Evolutionary conservation across 2,329 filamentous ascomycete genomes (phyloP).

Genomic region (Thelonectria discophora): DNA sequence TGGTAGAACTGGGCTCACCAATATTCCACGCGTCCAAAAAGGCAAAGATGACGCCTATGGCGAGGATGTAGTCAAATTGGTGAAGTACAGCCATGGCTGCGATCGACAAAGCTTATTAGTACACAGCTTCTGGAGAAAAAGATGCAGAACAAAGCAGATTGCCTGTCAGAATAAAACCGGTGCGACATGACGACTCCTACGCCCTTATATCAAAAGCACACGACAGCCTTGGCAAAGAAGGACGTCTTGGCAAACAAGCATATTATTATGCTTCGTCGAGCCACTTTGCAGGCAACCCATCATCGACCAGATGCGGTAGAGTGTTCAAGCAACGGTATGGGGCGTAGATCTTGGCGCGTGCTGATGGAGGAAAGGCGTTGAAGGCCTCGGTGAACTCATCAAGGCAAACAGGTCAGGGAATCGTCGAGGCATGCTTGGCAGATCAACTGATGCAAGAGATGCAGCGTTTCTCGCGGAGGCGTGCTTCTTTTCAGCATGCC

Average conservation of each 20-base stretch:
- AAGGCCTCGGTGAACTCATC: slow-evolving; percentile 31
- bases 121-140: slow-evolving; percentile 27
- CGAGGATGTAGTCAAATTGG: slow-evolving; percentile 71
- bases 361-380: not conserved
- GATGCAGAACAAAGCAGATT: slow-evolving; percentile 16
- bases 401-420: slow-evolving; percentile 17
- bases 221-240: slow-evolving; percentile 18
- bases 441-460: not conserved
- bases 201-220: slow-evolving; percentile 36
- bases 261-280: slow-evolving; percentile 40
- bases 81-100: slow-evolving; percentile 44
- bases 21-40: slow-evolving; percentile 73
- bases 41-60: slow-evolving; percentile 71
- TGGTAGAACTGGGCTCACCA: slow-evolving; percentile 48
- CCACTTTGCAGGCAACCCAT: slow-evolving; percentile 6
- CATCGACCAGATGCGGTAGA: not conserved
- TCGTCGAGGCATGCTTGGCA: slow-evolving; percentile 26
- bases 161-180: slow-evolving; percentile 5
- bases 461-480: not conserved
- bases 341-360: slow-evolving; percentile 10
- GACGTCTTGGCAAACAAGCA: slow-evolving; percentile 41
- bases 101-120: too few relatives aligned
- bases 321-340: not conserved
- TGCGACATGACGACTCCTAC: slow-evolving; percentile 5
- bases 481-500: slow-evolving; percentile 17